Evolutionary conservation across 345 rosid genomes (phyloP), one percentile per base, ranked within the genome.

Genomic region (Kandelia obovata): DNA sequence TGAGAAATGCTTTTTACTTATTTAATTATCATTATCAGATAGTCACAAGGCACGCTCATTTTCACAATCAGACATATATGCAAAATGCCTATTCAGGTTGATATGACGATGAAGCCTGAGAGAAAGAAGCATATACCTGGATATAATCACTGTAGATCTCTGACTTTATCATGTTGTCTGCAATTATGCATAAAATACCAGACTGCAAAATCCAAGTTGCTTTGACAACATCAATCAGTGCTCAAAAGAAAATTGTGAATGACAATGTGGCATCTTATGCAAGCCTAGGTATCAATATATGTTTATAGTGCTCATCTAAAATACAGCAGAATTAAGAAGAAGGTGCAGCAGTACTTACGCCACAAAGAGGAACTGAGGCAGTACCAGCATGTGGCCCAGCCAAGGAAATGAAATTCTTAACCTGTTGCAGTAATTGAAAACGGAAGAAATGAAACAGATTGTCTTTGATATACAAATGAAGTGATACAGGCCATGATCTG

Each of bases 371-470:
- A 71, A 94, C 92, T 69, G 97, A 89, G 70, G 99, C 96, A 56
- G 93, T 83, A 20, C 99, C 99, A 77, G 99, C 97, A 80, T 95
- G 96, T 68, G 97, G 99, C 69, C 98, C 99, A 58, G 80, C 99
- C 62, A 95, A 78, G 28, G 99, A 91, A 75, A 95, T 73, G 67
- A 82, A 91, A 79, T 91, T 95, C 76, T 78, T 79, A 35, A 95
- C 93, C 96, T 89, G 86, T 80, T 70, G 64, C 69, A 56, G 37
- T 56, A 53, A 69, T 55, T 72, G 49, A 62, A 51, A 43, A 15
- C 49, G 13, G 49, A 43, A 43, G 15, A 10, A 39, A 13, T 43
- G 49, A 43, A 43, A 43, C 4, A 43, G 19, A 43, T 43, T 43
- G 49, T 43, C 19, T 43, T 43, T 43, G 17, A 13, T 43, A 43